Conservation (phyloP, 2,329 filamentous ascomycete species). For the Stagonosporopsis tanaceti region DNA sequence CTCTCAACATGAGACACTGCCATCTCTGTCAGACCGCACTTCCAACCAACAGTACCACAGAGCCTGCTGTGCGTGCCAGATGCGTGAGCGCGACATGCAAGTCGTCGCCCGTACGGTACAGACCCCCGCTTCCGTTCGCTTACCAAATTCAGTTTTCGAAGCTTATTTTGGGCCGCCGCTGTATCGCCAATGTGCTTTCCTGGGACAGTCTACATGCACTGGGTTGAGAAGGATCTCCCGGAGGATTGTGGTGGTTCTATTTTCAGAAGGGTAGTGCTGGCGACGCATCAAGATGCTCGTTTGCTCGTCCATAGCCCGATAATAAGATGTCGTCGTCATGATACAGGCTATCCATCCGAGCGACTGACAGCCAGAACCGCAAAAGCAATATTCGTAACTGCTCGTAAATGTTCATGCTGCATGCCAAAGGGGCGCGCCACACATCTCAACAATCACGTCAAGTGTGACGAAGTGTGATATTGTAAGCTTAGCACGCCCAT, state of each 20-base stretch:
- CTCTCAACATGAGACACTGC: conserved; percentile 29
- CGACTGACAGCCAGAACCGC: conserved; percentile 3
- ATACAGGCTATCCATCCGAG: not conserved
- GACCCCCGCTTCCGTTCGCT: conserved; percentile 23
- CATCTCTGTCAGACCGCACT: conserved; percentile 17
- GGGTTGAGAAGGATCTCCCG: conserved; percentile 15
- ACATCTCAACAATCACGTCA: conserved; percentile 32
- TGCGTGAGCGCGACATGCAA: conserved; percentile 27
- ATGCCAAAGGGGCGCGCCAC: conserved; percentile 26
- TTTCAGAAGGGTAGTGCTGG: conserved; percentile 1
- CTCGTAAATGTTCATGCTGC: not conserved
- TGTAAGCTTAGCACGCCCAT: conserved; percentile 9
- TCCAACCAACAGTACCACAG: conserved; percentile 31
- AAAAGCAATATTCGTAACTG: conserved; percentile 14
- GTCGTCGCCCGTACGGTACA: conserved; percentile 12
- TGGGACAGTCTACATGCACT: conserved; percentile 6
- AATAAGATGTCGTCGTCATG: conserved; percentile 1
- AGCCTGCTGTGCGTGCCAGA: conserved; percentile 30
- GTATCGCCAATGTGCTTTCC: conserved; percentile 13
- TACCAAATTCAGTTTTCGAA: conserved; percentile 28
- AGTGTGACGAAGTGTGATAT: conserved; percentile 27
- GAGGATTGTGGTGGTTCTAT: conserved; percentile 10
- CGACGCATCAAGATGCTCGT: conserved; percentile 16
- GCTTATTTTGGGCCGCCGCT: conserved; percentile 34
- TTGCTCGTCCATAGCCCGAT: not conserved